These are phyloP conservation scores for Colletotrichum chrysophilum DNA, from an alignment of 2,329 filamentous ascomycete species.

Conservation along the genomic window DNA sequence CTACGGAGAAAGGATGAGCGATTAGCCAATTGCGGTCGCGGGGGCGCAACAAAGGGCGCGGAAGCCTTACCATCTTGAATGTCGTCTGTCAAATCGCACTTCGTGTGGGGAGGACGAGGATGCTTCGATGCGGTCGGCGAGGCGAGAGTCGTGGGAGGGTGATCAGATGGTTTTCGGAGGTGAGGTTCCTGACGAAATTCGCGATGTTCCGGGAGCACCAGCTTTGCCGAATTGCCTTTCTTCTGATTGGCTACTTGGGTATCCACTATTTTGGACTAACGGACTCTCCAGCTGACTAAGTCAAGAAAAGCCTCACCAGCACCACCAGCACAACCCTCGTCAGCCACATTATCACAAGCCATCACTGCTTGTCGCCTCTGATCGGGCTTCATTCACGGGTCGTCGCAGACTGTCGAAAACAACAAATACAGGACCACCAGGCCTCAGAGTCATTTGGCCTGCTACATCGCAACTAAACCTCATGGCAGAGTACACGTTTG, in stretches of 20 bases:
- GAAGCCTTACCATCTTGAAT: constrained; percentile 41
- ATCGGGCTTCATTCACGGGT: not conserved
- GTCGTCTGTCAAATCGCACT: constrained; percentile 5
- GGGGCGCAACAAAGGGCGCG: not conserved
- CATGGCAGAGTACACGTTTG: not conserved
- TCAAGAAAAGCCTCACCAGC: not conserved
- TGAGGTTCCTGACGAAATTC: constrained; percentile 23
- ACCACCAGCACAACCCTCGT: not conserved
- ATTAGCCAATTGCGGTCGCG: constrained; percentile 34
- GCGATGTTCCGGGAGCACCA: constrained; percentile 24
- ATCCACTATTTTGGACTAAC: not conserved
- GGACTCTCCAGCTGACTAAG: not conserved
- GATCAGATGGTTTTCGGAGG: constrained; percentile 7
- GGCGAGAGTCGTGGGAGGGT: constrained; percentile 1
- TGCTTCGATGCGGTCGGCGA: constrained; percentile 17
- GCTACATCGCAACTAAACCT: not conserved
- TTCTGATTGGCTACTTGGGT: constrained; percentile 11
- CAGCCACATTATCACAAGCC: not conserved
- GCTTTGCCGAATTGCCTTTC: constrained; percentile 21
- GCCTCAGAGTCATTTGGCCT: not conserved
- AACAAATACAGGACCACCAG: not conserved
- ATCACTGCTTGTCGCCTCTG: not conserved
- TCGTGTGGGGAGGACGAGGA: not conserved
- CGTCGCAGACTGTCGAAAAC: not conserved
- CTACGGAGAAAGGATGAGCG: constrained; percentile 34